These are phyloP conservation scores for Wickerhamiella parazyma DNA, from an alignment of 805 yeast genomes.

Conservation along the genomic window DNA sequence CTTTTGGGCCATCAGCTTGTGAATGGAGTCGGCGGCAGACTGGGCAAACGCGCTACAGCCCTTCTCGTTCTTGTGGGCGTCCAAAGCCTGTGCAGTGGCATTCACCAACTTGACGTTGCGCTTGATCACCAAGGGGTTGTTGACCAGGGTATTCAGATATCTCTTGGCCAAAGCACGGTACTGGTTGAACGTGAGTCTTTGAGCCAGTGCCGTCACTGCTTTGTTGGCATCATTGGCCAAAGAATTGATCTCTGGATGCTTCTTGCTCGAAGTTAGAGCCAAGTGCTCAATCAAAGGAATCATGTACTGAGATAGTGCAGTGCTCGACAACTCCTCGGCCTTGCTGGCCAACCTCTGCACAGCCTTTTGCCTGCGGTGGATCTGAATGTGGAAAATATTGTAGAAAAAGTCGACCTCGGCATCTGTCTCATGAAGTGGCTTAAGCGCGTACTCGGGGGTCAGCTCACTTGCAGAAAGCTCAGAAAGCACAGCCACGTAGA, in stretches of 20 bases:
- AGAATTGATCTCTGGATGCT: slow-evolving; percentile 25
- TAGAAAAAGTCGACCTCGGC: slow-evolving; percentile 72
- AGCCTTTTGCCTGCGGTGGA: slow-evolving; percentile 77
- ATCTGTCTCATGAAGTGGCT: slow-evolving; percentile 41
- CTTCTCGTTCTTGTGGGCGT: slow-evolving; percentile 10
- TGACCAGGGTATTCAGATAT: slow-evolving; percentile 39
- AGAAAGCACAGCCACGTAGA: slow-evolving; percentile 52
- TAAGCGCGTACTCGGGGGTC: slow-evolving; percentile 36
- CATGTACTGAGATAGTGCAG: slow-evolving; percentile 61
- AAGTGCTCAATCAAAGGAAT: slow-evolving; percentile 78
- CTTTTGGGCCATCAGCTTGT: slow-evolving; percentile 34
- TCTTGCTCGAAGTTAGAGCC: slow-evolving; percentile 35
- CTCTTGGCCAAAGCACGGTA: slow-evolving; percentile 61
- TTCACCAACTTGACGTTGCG: slow-evolving; percentile 39
- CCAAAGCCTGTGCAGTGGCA: slow-evolving; percentile 16
- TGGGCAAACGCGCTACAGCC: slow-evolving; percentile 33
- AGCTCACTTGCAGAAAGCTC: slow-evolving; percentile 29
- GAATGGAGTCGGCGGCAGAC: slow-evolving; percentile 49
- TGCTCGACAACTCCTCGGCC: slow-evolving; percentile 25
- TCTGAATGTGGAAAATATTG: slow-evolving; percentile 70
- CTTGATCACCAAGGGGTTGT: slow-evolving; percentile 37
- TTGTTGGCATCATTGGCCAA: slow-evolving; percentile 36
- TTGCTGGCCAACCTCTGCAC: slow-evolving; percentile 46
- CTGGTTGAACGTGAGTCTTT: slow-evolving; percentile 61
- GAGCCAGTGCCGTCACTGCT: slow-evolving; percentile 46